Conservation (phyloP, 1,284 basidiomycete species). For the Mycosarcoma maydis region DNA sequence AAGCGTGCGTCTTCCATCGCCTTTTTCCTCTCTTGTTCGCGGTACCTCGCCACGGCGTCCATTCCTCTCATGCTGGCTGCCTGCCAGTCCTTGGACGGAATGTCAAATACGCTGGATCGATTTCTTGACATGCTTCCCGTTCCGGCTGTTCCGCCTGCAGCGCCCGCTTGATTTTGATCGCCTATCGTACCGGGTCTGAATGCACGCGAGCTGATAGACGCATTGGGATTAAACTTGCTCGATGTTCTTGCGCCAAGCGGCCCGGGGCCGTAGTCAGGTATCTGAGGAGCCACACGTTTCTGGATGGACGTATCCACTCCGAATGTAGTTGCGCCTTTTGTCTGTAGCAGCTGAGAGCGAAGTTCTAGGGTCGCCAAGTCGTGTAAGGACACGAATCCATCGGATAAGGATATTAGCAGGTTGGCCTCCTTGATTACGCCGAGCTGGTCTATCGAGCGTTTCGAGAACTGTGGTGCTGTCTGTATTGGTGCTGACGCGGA, state of each 20-base stretch:
- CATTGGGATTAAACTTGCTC: slow-evolving; percentile 15
- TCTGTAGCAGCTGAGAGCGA: slow-evolving; percentile 70
- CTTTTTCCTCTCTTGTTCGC: slow-evolving; percentile 39
- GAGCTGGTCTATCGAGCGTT: slow-evolving; percentile 83
- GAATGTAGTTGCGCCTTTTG: slow-evolving; percentile 83
- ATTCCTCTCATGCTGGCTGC: slow-evolving; percentile 51
- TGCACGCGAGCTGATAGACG: slow-evolving; percentile 22
- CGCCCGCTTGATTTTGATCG: slow-evolving; percentile 19
- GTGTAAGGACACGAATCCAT: slow-evolving; percentile 71
- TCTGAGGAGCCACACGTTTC: slow-evolving; percentile 27
- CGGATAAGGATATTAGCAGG: slow-evolving; percentile 81
- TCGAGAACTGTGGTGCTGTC: slow-evolving; percentile 69
- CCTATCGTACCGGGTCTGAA: slow-evolving; percentile 40
- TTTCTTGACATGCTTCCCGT: slow-evolving; percentile 22
- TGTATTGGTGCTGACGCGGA: slow-evolving; percentile 25
- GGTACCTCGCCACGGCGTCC: slow-evolving; percentile 46
- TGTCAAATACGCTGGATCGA: slow-evolving; percentile 27
- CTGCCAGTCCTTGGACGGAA: slow-evolving; percentile 42
- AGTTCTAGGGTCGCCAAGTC: slow-evolving; percentile 76
- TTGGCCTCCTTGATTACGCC: slow-evolving; percentile 83
- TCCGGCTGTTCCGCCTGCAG: slow-evolving; percentile 2
- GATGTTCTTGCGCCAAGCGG: slow-evolving; percentile 36
- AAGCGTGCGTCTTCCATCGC: slow-evolving; percentile 48
- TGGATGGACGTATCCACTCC: slow-evolving; percentile 75
- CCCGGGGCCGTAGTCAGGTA: slow-evolving; percentile 43